Evolutionary conservation across 2,329 filamentous ascomycete species (phyloP).

Genomic region (Cercospora janseana): DNA sequence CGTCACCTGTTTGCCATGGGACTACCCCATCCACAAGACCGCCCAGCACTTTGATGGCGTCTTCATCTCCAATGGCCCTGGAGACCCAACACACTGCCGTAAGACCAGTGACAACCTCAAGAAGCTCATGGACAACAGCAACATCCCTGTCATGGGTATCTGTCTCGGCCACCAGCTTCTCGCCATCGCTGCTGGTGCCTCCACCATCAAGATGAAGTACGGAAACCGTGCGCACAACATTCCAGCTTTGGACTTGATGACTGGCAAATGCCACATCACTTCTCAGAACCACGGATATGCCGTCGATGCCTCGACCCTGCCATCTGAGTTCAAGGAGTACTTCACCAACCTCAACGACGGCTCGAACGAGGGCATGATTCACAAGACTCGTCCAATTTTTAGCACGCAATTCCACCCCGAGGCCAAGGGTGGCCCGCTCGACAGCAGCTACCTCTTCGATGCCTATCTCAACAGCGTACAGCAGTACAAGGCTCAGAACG

Average conservation of each 20-base stretch:
- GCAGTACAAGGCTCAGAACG: slow-evolving; percentile 82
- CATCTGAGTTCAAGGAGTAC: slow-evolving; percentile 91
- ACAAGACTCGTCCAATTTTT: slow-evolving; percentile 95
- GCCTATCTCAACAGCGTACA: slow-evolving; percentile 88
- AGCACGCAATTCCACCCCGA: slow-evolving; percentile 98
- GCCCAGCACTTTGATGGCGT: slow-evolving; percentile 96
- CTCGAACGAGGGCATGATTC: slow-evolving; percentile 96
- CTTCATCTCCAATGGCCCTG: slow-evolving; percentile 98
- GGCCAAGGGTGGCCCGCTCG: slow-evolving; percentile 93
- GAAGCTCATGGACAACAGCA: slow-evolving; percentile 85
- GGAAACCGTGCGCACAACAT: slow-evolving; percentile 99
- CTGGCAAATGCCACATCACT: slow-evolving; percentile 96
- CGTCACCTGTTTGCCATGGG: slow-evolving; percentile 90
- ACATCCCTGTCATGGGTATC: slow-evolving; percentile 94
- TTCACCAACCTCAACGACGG: slow-evolving; percentile 98
- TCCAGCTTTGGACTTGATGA: slow-evolving; percentile 88
- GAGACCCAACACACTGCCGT: slow-evolving; percentile 95
- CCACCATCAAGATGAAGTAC: slow-evolving; percentile 97
- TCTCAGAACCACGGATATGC: slow-evolving; percentile 98
- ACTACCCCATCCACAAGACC: slow-evolving; percentile 98
- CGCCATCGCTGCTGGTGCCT: slow-evolving; percentile 81
- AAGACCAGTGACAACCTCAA: slow-evolving; percentile 89
- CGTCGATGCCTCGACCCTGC: slow-evolving; percentile 79
- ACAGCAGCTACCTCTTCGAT: slow-evolving; percentile 94
- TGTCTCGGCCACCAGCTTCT: slow-evolving; percentile 96